Evolutionary conservation across 495 filamentous ascomycete species (phyloP), one percentile per base, ranked within the genome.

Genomic region (Penicillium parvum): DNA sequence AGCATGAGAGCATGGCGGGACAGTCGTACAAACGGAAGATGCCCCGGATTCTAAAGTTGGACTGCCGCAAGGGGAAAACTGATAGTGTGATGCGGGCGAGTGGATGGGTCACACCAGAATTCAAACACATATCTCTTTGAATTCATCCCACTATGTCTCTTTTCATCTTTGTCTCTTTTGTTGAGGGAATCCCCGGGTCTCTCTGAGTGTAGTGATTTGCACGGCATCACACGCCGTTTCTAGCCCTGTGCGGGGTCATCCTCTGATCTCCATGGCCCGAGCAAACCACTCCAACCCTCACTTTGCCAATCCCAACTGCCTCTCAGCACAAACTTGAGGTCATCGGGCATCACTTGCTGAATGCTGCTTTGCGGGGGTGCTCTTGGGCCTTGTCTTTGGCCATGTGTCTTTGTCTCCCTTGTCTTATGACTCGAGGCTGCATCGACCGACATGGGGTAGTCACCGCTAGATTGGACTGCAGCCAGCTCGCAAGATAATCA

Each of bases 391-490:
- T n/a, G 28, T n/a, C n/a, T 15, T 30, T 10, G 28, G 27, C 27
- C 27, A 29, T 29, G 27, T 29, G 27, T 29, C 27, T n/a, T n/a
- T n/a, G n/a, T n/a, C 17, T 43, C 29, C 19, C 29, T 23, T 17
- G n/a, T 32, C 34, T 28, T 38, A 29, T 38, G 20, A 23, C 25
- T 45, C n/a, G n/a, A n/a, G n/a, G n/a, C n/a, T n/a, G n/a, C n/a
- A n/a, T n/a, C n/a, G n/a, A n/a, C n/a, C n/a, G n/a, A n/a, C n/a
- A n/a, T n/a, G n/a, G n/a, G n/a, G n/a, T n/a, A n/a, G n/a, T n/a
- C n/a, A n/a, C n/a, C n/a, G n/a, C n/a, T n/a, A n/a, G n/a, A n/a
- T n/a, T n/a, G n/a, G n/a, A n/a, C n/a, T n/a, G n/a, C n/a, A n/a
- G n/a, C n/a, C n/a, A n/a, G n/a, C n/a, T n/a, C n/a, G n/a, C n/a